phyloP scores from a whole-genome alignment of 2,329 filamentous ascomycete genomes.

The Colletotrichum gloeosporioides region DNA sequence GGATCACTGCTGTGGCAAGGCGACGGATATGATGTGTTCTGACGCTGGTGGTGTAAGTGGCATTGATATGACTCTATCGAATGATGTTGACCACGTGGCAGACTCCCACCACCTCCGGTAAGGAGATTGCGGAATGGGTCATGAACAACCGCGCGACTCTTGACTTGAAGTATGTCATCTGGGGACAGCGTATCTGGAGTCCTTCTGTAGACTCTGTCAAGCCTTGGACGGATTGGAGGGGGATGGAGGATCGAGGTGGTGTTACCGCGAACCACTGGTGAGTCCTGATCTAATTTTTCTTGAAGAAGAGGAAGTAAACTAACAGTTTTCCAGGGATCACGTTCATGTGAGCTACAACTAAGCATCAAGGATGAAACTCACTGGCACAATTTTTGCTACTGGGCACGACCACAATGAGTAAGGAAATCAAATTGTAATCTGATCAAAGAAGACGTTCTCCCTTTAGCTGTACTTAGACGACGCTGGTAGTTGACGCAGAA shows the following conservation, averaged over 20 bases:
- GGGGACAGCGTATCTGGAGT: constrained; percentile 55
- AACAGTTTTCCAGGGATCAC: constrained; percentile 26
- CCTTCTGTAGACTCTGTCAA: constrained; percentile 38
- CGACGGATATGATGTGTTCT: constrained; percentile 43
- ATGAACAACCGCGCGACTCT: constrained; percentile 47
- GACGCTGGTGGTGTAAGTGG: constrained; percentile 41
- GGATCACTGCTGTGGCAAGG: constrained; percentile 43
- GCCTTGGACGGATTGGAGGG: constrained; percentile 46
- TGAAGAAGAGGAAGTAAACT: background rate
- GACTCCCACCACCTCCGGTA: constrained; percentile 41
- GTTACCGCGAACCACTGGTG: constrained; percentile 50
- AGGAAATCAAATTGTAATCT: background rate
- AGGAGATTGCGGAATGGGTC: constrained; percentile 52
- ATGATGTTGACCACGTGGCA: constrained; percentile 11
- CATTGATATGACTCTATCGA: background rate
- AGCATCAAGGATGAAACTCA: background rate
- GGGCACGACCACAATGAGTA: background rate
- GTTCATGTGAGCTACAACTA: constrained; percentile 34
- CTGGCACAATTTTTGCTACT: background rate
- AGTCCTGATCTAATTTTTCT: background rate
- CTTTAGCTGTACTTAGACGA: background rate
- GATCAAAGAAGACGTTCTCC: background rate
- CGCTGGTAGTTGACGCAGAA: background rate
- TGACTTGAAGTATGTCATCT: constrained; percentile 54
- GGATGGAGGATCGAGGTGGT: constrained; percentile 45